Percentiles rank a stretch among this genome's conserved stretches.
phyloP scores from a whole-genome alignment of 176 grass and related monocot genomes.

The Cymbopogon citratus region DNA sequence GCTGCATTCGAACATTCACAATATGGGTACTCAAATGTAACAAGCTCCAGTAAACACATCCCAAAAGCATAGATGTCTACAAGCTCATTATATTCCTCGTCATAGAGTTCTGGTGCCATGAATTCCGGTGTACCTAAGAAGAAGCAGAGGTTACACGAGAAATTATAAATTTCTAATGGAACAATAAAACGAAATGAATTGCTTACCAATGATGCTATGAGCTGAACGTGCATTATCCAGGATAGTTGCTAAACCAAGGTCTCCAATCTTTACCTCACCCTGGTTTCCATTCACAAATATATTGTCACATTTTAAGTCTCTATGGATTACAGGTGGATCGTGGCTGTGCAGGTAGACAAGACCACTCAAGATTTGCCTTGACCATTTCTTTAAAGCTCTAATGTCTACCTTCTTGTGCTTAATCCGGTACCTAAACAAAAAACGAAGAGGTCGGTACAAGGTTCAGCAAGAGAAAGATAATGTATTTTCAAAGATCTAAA shows the following conservation, averaged over 20 bases:
- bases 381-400: constrained; percentile 87
- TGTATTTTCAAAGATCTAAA: neutral
- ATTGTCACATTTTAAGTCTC: constrained; percentile 77
- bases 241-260: constrained; percentile 72
- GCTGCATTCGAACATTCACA: constrained; percentile 78
- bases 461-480: constrained; percentile 3
- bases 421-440: constrained; percentile 60
- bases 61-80: constrained; percentile 81
- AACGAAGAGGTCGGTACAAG: neutral
- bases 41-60: constrained; percentile 82
- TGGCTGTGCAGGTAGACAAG: constrained; percentile 74
- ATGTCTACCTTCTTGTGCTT: constrained; percentile 69
- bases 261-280: constrained; percentile 82
- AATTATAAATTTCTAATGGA: neutral
- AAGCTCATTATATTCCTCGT: constrained; percentile 79
- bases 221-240: constrained; percentile 69
- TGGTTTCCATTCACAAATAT: constrained; percentile 87
- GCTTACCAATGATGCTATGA: constrained; percentile 67
- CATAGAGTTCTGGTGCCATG: constrained; percentile 81
- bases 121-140: constrained; percentile 71
- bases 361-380: constrained; percentile 73
- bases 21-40: constrained; percentile 81
- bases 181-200: neutral
- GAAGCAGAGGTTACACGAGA: neutral
- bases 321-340: constrained; percentile 72